phyloP scores from a whole-genome alignment of 441 rosid genomes.

The Pelargonium cotyledonis region DNA sequence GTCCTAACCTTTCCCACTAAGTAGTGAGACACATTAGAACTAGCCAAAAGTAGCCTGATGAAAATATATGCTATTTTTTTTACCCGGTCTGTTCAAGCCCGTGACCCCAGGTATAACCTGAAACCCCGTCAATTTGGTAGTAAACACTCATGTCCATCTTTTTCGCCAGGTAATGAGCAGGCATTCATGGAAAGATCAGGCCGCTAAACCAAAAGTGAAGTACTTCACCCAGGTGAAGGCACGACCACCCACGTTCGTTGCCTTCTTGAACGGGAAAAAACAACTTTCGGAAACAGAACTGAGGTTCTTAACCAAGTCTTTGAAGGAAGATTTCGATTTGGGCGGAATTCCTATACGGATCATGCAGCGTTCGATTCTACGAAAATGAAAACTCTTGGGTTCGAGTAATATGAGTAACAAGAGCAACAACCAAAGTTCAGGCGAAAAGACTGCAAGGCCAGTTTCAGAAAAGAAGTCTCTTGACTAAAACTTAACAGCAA shows the following conservation, averaged over 20 bases:
- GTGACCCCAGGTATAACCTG: too few relatives aligned
- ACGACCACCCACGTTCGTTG: constrained; percentile 89
- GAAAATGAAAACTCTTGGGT: constrained; percentile 16
- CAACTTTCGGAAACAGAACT: constrained; percentile 59
- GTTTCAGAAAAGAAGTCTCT: constrained; percentile 45
- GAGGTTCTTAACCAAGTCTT: constrained; percentile 71
- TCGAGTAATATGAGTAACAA: constrained; percentile 25
- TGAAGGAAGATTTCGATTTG: constrained; percentile 85
- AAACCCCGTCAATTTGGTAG: too few relatives aligned
- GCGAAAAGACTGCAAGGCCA: constrained; percentile 29
- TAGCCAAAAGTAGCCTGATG: too few relatives aligned
- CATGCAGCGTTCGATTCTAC: constrained; percentile 53
- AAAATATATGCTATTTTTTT: not conserved
- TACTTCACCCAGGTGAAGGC: constrained; percentile 97
- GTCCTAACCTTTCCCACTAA: too few relatives aligned
- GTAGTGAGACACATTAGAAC: too few relatives aligned
- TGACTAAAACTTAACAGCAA: too few relatives aligned
- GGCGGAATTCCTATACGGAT: constrained; percentile 90
- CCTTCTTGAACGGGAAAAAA: constrained; percentile 65
- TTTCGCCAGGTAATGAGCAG: constrained; percentile 71
- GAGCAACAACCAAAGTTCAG: constrained; percentile 19
- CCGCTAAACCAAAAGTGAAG: constrained; percentile 81
- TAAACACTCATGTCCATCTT: not conserved
- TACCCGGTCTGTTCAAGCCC: not conserved
- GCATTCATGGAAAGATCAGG: constrained; percentile 91